Evolutionary conservation across 2,329 filamentous ascomycete species (phyloP), one percentile per base, ranked within the genome.

Genomic region (Colletotrichum musicola): DNA sequence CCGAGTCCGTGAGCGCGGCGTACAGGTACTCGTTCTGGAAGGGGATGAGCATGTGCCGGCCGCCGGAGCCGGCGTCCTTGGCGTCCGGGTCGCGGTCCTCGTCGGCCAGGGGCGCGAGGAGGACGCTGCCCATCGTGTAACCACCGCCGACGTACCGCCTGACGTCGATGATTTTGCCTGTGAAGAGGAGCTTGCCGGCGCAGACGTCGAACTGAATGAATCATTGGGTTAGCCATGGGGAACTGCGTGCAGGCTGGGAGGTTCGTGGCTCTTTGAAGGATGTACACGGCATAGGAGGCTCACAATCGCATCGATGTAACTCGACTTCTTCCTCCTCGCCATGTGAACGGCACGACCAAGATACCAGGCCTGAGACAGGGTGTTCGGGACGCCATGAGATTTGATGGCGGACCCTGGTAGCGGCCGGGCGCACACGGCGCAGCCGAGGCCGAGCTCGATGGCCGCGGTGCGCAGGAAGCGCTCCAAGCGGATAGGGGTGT

Each of bases 21-120:
- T 79, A 81, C 0, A 83, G 71, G 30, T 77, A 81, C 63, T 83
- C 81, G 62, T 83, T 83, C 66, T 83, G 78, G 71, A 83, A 83
- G 0, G 81, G 81, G 3, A 82, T 81, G 2, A 77, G 65, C 75
- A 81, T 78, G 63, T 79, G 73, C 5, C 70, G 73, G n/a, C 77
- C 74, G 0, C n/a, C 70, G 0, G 30, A 30, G 4, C 4, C 69
- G 56, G 10, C 66, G 46, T 0, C 35, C 10, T 38, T 75, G 4
- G 72, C 67, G 1, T 74, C 64, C 7, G 55, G 47, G 22, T 62
- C 74, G 12, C 71, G 73, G 56, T 81, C 78, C 16, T 78, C 76
- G 4, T 73, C 71, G 9, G 59, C 40, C 1, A 73, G 40, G 4
- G 79, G 78, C 0, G 76, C 76, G 5, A 82, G 72, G 2, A 81